Evolutionary conservation across 2,329 filamentous ascomycete genomes (phyloP).

Genomic region (Aspergillus niger): DNA sequence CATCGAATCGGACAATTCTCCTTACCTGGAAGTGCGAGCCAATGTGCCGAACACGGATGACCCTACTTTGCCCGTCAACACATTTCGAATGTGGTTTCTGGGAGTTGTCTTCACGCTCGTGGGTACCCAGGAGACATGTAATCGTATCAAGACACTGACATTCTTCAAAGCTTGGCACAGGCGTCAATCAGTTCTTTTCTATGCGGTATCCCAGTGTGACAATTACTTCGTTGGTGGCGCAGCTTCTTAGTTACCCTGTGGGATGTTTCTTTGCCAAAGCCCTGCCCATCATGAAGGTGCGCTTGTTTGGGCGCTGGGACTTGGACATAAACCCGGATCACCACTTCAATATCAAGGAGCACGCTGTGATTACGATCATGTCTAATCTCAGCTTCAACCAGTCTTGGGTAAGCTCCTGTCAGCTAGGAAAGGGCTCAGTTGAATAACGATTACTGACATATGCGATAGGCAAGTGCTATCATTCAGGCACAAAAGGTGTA

Average conservation of each 20-base stretch:
- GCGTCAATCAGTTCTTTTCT: slow-evolving; percentile 51
- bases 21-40: slow-evolving; percentile 32
- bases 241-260: slow-evolving; percentile 47
- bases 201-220: slow-evolving; percentile 49
- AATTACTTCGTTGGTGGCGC: slow-evolving; percentile 48
- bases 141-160: neutral
- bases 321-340: slow-evolving; percentile 45
- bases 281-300: slow-evolving; percentile 39
- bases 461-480: slow-evolving; percentile 44
- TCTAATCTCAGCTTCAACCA: slow-evolving; percentile 50
- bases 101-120: slow-evolving; percentile 50
- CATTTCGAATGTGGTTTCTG: slow-evolving; percentile 45
- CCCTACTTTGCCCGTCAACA: slow-evolving; percentile 31
- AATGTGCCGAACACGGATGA: slow-evolving; percentile 32
- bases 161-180: slow-evolving; percentile 35
- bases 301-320: slow-evolving; percentile 17
- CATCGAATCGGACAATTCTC: slow-evolving; percentile 30
- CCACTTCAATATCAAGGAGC: slow-evolving; percentile 52
- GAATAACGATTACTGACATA: neutral
- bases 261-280: slow-evolving; percentile 43
- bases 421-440: neutral
- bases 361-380: slow-evolving; percentile 51
- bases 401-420: slow-evolving; percentile 19
- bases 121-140: neutral
- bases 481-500: slow-evolving; percentile 44